Base-by-base conservation (phyloP, 108 stramenopile genomes). In the Conticribra guillardii region DNA sequence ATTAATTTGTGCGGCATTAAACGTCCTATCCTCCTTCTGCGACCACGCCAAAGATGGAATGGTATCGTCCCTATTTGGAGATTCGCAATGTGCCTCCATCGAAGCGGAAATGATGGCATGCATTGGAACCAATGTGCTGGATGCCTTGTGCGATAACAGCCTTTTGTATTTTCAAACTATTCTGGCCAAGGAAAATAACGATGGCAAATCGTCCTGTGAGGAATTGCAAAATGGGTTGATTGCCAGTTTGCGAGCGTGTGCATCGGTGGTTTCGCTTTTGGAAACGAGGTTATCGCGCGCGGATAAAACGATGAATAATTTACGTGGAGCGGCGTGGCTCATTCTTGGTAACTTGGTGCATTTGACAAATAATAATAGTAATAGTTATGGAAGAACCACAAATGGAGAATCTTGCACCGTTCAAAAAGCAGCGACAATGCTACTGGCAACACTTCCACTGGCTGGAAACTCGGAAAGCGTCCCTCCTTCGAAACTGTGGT, bases 21-120 rank as follows among this genome's bases (percentile, higher is more conserved):
- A 54, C 32, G 41, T 55, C 44, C 24, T 73, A 27, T 27, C 54
- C 3, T 63, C 62, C 4, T 3, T 73, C 2, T 73, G 72, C 27
- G 47, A 73, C 50, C 63, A 64, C 47, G 72, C 72, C 56, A 63
- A 57, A 29, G 72, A 73, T 45, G 63, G 72, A 24, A 56, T 55
- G 54, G 41, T 47, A 11, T 4, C 52, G 33, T 29, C 54, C 62
- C 22, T 45, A 16, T 41, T 14, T 26, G 29, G 14, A 5, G 63
- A 53, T 55, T 32, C 50, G 37, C 21, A 30, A 26, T 71, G 60
- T 60, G 63, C 63, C 30, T 47, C 28, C 14, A 19, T 73, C 22
- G 72, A 73, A 54, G 41, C 21, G 55, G 72, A 73, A 27, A 73
- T 73, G 72, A 57, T 73, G 4, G 45, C 60, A 15, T 62, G 63